Evolutionary conservation across 306 rosid genomes (phyloP).

Genomic region (Quercus bicolor): DNA sequence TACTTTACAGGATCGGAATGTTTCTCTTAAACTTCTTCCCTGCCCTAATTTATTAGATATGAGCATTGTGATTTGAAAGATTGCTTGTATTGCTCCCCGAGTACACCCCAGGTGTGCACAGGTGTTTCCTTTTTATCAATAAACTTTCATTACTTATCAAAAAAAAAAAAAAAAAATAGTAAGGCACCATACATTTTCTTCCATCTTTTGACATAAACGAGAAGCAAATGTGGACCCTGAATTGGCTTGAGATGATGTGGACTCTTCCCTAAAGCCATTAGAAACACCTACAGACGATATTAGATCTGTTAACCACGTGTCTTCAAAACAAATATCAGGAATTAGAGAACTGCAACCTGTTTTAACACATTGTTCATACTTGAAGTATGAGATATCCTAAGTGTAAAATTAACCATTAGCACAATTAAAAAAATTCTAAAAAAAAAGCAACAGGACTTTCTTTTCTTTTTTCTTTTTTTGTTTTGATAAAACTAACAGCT

Average conservation of each 20-base stretch:
- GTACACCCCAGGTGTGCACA: too few species aligned
- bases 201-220: slow-evolving; percentile 42
- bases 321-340: slow-evolving; percentile 3
- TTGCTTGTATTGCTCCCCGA: too few species aligned
- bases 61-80: too few species aligned
- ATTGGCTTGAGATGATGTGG: slow-evolving; percentile 27
- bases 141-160: too few species aligned
- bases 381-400: slow-evolving; percentile 15
- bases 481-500: not conserved
- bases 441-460: not conserved
- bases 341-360: not conserved
- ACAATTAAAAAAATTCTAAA: not conserved
- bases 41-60: too few species aligned
- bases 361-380: slow-evolving; percentile 16
- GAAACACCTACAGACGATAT: slow-evolving; percentile 43
- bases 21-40: too few species aligned
- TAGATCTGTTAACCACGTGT: slow-evolving; percentile 15
- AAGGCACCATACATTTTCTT: slow-evolving; percentile 52
- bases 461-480: not conserved
- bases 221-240: slow-evolving; percentile 41
- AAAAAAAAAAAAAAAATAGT: not conserved
- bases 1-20: too few species aligned
- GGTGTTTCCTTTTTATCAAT: too few species aligned
- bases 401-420: slow-evolving; percentile 1
- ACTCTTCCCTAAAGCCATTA: slow-evolving; percentile 36